These are phyloP conservation scores for Yamadazyma takamatsuzukensis DNA, from an alignment of 805 yeast species.

Conservation along the genomic window DNA sequence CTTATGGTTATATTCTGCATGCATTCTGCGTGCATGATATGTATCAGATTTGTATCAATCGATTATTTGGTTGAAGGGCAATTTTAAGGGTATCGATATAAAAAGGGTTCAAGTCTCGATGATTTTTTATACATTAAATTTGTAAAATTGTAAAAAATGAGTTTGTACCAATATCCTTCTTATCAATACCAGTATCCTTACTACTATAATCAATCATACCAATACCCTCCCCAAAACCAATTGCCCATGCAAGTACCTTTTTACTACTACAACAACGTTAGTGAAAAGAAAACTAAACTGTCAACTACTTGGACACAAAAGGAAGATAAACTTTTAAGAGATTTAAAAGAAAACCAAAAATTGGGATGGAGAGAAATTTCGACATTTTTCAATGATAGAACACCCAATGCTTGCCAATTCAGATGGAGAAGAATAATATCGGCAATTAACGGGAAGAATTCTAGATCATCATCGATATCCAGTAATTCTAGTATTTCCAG, in stretches of 20 bases:
- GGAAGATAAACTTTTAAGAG: conserved; percentile 68
- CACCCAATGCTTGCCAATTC: conserved; percentile 87
- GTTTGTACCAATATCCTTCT: too few species aligned
- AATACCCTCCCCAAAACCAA: too few species aligned
- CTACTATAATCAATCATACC: too few species aligned
- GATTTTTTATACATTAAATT: too few species aligned
- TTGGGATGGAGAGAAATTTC: conserved; percentile 90
- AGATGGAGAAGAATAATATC: conserved; percentile 71
- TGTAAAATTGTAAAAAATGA: too few species aligned
- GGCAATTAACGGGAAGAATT: conserved; percentile 8
- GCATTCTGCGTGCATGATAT: too few species aligned
- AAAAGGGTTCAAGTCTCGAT: too few species aligned
- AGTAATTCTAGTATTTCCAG: conserved; percentile 6
- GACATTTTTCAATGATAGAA: conserved; percentile 70
- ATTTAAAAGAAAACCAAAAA: conserved; percentile 76
- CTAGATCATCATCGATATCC: conserved; percentile 5
- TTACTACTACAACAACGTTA: conserved; percentile 11
- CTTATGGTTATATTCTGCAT: too few species aligned
- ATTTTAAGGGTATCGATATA: too few species aligned
- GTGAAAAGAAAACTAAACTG: conserved; percentile 25
- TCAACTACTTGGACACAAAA: conserved; percentile 69
- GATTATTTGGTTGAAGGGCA: too few species aligned
- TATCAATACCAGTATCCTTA: too few species aligned
- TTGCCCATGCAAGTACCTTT: conserved; percentile 10
- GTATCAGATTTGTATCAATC: too few species aligned